Evolutionary conservation across 2,329 filamentous ascomycete genomes (phyloP), one percentile per base, ranked within the genome.

Genomic region (Fusarium sp.): DNA sequence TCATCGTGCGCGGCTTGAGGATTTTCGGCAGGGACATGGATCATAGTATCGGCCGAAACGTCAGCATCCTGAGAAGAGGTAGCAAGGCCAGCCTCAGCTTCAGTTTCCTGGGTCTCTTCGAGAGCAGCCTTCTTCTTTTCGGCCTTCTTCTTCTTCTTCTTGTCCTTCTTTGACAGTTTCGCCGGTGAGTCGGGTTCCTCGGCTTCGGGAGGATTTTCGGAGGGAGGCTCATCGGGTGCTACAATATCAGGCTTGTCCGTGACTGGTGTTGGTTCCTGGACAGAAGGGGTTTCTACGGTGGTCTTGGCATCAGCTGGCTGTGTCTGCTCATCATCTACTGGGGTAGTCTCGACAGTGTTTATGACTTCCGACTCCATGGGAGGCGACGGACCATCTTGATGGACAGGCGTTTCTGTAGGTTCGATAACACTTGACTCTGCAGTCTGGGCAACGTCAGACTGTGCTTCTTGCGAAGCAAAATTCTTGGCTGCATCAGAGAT

Each of bases 161-260:
- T 82, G 5, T 81, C 80, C 65, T 81, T 83, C 72, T 82, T 82
- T 22, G 81, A 81, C 35, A 78, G 47, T 56, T 80, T 82, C 10
- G 68, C 51, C 36, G 72, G 42, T 17, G 64, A 44, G 36, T 79
- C 78, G 55, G 72, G 62, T 33, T 77, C 77, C 58, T 78, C 76
- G 36, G 67, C 57, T 41, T 62, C 63, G 20, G 63, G 51, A 14
- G 63, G 26, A 52, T 69, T 59, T 52, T 78, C 73, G 63, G 49
- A 35, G 41, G 63, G 52, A 58, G 63, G 36, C 39, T 73, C 56
- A 41, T 78, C 70, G 49, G 49, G 39, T 35, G 47, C 62, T 47
- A 36, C 31, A 41, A 66, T 45, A 69, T 67, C 65, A 49, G 64
- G 61, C 38, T 73, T 66, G 58, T 49, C 59, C 54, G 58, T 56